A percentile compares a stretch with the other conserved stretches of the same genome.
phyloP scores from a whole-genome alignment of 371 early-diverging fungal genomes.

The Mucor racemosus region DNA sequence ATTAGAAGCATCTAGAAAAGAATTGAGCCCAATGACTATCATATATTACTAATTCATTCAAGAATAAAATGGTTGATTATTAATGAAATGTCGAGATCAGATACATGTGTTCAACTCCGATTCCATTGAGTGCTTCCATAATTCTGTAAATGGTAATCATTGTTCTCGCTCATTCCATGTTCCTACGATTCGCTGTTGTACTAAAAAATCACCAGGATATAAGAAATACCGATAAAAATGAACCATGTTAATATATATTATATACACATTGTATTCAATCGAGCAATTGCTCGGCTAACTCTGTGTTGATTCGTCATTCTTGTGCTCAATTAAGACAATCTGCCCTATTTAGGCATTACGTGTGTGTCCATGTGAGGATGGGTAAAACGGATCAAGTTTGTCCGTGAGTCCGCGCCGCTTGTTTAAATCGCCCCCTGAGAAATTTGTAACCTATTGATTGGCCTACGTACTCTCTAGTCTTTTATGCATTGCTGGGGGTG shows the following conservation, averaged over 20 bases:
- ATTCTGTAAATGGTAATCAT: slow-evolving; percentile 1
- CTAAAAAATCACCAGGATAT: background rate
- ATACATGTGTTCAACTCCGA: background rate
- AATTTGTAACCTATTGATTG: background rate
- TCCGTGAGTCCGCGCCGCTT: slow-evolving; percentile 1
- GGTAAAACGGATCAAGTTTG: background rate
- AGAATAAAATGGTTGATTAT: background rate
- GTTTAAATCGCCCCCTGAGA: background rate
- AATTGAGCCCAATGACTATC: background rate
- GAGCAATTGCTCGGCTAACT: background rate
- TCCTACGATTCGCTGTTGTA: background rate
- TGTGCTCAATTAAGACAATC: background rate
- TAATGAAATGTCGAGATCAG: slow-evolving; percentile 1
- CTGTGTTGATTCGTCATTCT: background rate
- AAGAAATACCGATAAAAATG: background rate
- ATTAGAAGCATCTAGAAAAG: background rate
- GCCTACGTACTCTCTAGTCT: background rate
- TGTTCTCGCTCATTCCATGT: slow-evolving; percentile 3
- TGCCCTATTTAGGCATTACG: background rate
- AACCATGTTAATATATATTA: background rate
- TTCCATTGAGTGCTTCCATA: slow-evolving; percentile 7
- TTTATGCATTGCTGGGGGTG: background rate
- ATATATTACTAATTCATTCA: background rate
- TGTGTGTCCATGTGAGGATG: background rate
- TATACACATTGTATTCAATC: too few species aligned